phyloP scores from a whole-genome alignment of 768 basidiomycete genomes.

The Omphalotus guepiniiformis region DNA sequence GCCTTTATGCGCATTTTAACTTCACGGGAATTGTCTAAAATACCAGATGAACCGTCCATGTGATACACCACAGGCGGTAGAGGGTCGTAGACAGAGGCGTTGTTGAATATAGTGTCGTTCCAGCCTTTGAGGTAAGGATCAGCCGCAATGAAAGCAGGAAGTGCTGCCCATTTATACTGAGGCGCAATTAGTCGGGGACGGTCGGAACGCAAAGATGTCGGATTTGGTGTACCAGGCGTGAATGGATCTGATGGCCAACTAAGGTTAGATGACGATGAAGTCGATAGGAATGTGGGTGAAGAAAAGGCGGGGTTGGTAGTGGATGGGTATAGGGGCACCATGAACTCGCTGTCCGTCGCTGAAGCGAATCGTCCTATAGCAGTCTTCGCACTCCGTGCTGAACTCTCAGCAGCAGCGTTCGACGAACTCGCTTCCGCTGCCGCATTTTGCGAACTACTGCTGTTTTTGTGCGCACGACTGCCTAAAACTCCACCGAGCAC shows the following conservation, averaged over 20 bases:
- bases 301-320: conserved; percentile 75
- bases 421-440: conserved; percentile 34
- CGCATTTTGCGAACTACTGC: conserved; percentile 28
- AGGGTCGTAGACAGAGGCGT: conserved; percentile 69
- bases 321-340: conserved; percentile 86
- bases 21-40: conserved; percentile 88
- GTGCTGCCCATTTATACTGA: conserved; percentile 85
- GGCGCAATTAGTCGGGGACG: conserved; percentile 93
- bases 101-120: conserved; percentile 88
- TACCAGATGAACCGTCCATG: conserved; percentile 82
- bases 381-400: too few species aligned
- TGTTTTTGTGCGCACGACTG: conserved; percentile 46
- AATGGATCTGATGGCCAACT: conserved; percentile 83
- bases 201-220: conserved; percentile 60
- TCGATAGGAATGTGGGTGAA: conserved; percentile 61
- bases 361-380: conserved; percentile 67
- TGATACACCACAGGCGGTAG: conserved; percentile 65
- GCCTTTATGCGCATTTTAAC: conserved; percentile 92
- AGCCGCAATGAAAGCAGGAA: conserved; percentile 67
- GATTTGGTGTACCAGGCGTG: conserved; percentile 55
- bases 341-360: conserved; percentile 72
- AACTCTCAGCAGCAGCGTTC: conserved; percentile 29
- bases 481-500: conserved; percentile 81
- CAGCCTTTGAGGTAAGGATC: conserved; percentile 86
- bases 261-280: conserved; percentile 41